A percentile compares a stretch with the other conserved stretches of the same genome.
phyloP scores from a whole-genome alignment of 139 green algal genomes.

The Chlorella sp. region DNA sequence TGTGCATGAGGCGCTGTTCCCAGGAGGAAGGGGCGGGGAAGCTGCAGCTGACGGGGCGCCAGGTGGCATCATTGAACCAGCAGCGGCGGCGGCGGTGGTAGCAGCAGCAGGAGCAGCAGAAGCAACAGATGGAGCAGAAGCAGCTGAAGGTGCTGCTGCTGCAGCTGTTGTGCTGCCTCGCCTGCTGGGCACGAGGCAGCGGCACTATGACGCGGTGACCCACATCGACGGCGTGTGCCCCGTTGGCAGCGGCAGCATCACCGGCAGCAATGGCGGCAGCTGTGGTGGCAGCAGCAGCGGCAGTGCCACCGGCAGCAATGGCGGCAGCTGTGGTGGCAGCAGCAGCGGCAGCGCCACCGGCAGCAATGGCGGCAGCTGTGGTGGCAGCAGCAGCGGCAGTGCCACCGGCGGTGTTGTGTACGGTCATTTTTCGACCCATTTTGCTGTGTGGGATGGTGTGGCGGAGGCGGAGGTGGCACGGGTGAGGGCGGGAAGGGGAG shows the following conservation, averaged over 20 bases:
- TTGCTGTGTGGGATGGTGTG: constrained; percentile 14
- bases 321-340: no score
- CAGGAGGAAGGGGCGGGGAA: not conserved
- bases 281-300: no score
- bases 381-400: not conserved
- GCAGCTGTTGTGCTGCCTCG: not conserved
- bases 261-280: not conserved
- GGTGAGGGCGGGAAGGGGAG: not conserved
- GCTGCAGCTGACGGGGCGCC: no score
- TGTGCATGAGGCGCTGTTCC: not conserved
- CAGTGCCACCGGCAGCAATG: not conserved
- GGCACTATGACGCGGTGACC: constrained; percentile 2
- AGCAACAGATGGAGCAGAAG: not conserved
- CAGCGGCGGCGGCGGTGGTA: no score
- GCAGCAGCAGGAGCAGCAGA: not conserved
- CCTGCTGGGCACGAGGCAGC: not conserved
- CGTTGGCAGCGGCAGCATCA: not conserved
- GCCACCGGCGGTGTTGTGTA: not conserved
- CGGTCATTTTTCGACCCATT: constrained; percentile 32
- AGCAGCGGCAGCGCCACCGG: not conserved
- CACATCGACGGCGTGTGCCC: constrained; percentile 12
- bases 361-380: not conserved
- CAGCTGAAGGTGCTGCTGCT: not conserved
- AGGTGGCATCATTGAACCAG: no score
- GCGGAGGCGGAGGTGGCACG: constrained; percentile 15